Evolutionary conservation across 1,139 yeast species (phyloP).

Genomic region (Diutina siamensis): DNA sequence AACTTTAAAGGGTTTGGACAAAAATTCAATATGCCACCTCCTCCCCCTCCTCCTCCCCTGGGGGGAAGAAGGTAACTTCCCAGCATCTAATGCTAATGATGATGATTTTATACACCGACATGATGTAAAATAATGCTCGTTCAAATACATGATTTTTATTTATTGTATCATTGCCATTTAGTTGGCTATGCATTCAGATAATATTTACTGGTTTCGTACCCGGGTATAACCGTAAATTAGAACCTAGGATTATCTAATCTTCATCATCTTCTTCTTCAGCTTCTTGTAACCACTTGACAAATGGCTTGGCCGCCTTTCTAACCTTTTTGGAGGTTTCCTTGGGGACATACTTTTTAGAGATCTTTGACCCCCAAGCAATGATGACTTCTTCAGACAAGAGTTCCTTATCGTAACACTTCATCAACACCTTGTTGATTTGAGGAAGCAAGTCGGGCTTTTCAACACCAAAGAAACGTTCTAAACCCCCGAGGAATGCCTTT

Average conservation of each 20-base stretch:
- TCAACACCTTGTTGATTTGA: conserved; percentile 68
- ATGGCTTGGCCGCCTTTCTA: conserved; percentile 92
- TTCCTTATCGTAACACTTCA: conserved; percentile 74
- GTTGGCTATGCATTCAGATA: not conserved
- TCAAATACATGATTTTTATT: no score
- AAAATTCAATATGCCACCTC: conserved; percentile 4
- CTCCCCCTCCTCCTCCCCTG: not conserved
- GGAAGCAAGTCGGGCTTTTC: conserved; percentile 70
- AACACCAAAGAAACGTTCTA: conserved; percentile 85
- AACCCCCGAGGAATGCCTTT: conserved; percentile 86
- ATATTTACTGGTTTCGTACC: not conserved
- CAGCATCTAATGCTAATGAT: not conserved
- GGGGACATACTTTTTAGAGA: conserved; percentile 86
- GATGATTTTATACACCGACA: not conserved
- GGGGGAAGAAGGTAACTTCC: not conserved
- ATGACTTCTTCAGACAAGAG: conserved; percentile 74
- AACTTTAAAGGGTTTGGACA: not conserved
- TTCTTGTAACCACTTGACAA: conserved; percentile 86
- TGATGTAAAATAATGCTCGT: no score
- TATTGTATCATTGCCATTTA: not conserved
- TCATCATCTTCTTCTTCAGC: conserved; percentile 72
- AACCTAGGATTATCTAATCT: not conserved
- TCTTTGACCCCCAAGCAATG: conserved; percentile 80
- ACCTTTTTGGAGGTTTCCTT: conserved; percentile 89
- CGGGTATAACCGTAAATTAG: not conserved